phyloP scores from a whole-genome alignment of 2,329 filamentous ascomycete species.

The Neopestalotiopsis clavispora region DNA sequence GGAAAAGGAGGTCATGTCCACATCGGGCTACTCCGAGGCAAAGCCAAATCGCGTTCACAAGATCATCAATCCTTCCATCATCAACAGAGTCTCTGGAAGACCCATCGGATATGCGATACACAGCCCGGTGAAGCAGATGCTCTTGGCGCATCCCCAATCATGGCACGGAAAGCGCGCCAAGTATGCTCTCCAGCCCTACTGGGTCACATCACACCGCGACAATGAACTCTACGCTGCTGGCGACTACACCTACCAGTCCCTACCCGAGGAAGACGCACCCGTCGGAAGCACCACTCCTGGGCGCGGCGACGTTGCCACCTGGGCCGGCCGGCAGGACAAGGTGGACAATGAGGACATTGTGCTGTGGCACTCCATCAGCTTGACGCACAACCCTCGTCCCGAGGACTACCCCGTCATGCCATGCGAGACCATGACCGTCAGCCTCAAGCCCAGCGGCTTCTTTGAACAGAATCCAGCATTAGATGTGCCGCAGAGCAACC shows the following conservation, averaged over 20 bases:
- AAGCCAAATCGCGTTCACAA: constrained; percentile 54
- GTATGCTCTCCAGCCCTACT: constrained; percentile 51
- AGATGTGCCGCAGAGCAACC: constrained; percentile 40
- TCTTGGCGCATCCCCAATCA: constrained; percentile 51
- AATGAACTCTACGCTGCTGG: constrained; percentile 56
- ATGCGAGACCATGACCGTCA: constrained; percentile 55
- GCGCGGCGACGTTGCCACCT: neutral
- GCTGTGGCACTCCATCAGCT: constrained; percentile 54
- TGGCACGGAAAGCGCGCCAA: constrained; percentile 47
- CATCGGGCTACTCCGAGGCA: constrained; percentile 58
- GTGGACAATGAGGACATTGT: constrained; percentile 54
- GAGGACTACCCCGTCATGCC: constrained; percentile 60
- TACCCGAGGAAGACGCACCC: constrained; percentile 38
- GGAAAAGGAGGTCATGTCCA: constrained; percentile 45
- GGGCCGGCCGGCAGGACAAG: constrained; percentile 41
- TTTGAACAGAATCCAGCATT: constrained; percentile 52
- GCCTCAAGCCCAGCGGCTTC: constrained; percentile 52
- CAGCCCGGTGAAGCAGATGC: constrained; percentile 49
- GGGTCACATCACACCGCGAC: constrained; percentile 55
- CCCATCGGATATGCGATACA: constrained; percentile 55
- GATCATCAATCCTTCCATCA: constrained; percentile 50
- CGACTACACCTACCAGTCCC: constrained; percentile 56
- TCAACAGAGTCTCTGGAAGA: constrained; percentile 53
- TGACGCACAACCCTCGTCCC: constrained; percentile 53
- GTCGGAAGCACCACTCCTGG: neutral